Conservation (phyloP, 1,284 basidiomycete species). For the Cerrena zonata region DNA sequence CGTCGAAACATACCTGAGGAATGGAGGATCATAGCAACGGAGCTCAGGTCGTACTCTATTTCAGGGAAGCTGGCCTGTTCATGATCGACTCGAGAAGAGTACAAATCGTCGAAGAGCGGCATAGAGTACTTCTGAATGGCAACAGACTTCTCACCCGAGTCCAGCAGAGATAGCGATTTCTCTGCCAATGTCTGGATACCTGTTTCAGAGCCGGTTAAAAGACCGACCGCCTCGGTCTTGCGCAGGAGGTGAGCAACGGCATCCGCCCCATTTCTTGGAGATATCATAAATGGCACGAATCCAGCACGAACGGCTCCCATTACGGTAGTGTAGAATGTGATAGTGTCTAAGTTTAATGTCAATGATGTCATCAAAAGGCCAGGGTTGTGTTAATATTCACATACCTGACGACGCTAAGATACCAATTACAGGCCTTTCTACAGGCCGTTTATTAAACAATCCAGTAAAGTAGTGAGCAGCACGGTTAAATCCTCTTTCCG, state of each 20-base stretch:
- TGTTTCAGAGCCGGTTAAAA: constrained; percentile 26
- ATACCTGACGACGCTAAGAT: constrained; percentile 12
- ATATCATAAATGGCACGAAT: constrained; percentile 31
- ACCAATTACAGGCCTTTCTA: constrained; percentile 8
- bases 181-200: constrained; percentile 19
- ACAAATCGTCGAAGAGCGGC: constrained; percentile 21
- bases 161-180: constrained; percentile 8
- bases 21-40: constrained; percentile 20
- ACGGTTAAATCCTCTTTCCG: constrained; percentile 9
- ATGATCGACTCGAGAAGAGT: constrained; percentile 6
- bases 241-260: constrained; percentile 32
- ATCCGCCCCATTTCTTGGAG: constrained; percentile 33
- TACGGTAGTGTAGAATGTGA: constrained; percentile 27
- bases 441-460: not conserved
- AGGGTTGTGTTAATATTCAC: too few species aligned
- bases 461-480: constrained; percentile 6
- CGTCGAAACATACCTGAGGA: constrained; percentile 22
- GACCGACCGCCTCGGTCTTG: constrained; percentile 21
- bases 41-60: constrained; percentile 12
- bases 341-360: constrained; percentile 27
- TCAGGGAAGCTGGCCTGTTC: constrained; percentile 15
- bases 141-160: not conserved
- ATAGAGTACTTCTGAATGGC: constrained; percentile 10
- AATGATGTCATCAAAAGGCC: too few species aligned
- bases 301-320: constrained; percentile 27